Percentiles rank a stretch among this genome's conserved stretches.
Conservation (phyloP, 2,329 filamentous ascomycete genomes). For the Colletotrichum falcatum region DNA sequence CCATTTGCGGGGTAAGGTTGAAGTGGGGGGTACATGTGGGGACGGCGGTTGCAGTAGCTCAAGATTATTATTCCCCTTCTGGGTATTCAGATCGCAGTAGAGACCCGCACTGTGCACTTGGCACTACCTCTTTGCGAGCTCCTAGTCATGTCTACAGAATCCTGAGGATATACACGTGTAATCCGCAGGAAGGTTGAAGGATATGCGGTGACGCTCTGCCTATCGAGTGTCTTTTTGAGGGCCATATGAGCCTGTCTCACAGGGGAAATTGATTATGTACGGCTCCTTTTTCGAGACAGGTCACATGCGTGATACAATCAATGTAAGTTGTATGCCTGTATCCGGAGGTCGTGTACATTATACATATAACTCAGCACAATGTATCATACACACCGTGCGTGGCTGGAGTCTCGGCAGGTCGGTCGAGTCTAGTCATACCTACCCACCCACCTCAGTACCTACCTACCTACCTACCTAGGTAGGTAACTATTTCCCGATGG, state of each 20-base stretch:
- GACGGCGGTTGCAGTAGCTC: conserved; percentile 11
- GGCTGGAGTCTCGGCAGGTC: not conserved
- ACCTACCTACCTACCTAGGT: not conserved
- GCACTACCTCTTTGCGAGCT: not conserved
- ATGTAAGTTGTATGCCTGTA: not conserved
- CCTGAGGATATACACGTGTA: too few relatives aligned
- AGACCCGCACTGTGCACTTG: conserved; percentile 2
- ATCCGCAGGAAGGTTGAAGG: too few relatives aligned
- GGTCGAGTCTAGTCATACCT: not conserved
- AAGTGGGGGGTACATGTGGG: not conserved
- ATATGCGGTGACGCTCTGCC: not conserved
- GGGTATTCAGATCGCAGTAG: conserved; percentile 41
- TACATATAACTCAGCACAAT: not conserved
- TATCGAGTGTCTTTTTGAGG: not conserved
- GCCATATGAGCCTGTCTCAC: too few relatives aligned
- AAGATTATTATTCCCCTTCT: conserved; percentile 37
- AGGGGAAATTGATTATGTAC: not conserved
- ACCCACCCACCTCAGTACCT: too few relatives aligned
- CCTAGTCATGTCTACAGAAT: not conserved
- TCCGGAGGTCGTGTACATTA: too few relatives aligned
- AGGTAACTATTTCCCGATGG: not conserved
- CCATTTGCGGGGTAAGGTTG: conserved; percentile 34
- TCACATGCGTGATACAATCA: not conserved
- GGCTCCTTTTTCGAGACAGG: not conserved
- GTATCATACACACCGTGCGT: not conserved